Percentiles rank a stretch among this genome's conserved stretches.
phyloP scores from a whole-genome alignment of 2,329 filamentous ascomycete genomes.

The Nothophoma quercina region DNA sequence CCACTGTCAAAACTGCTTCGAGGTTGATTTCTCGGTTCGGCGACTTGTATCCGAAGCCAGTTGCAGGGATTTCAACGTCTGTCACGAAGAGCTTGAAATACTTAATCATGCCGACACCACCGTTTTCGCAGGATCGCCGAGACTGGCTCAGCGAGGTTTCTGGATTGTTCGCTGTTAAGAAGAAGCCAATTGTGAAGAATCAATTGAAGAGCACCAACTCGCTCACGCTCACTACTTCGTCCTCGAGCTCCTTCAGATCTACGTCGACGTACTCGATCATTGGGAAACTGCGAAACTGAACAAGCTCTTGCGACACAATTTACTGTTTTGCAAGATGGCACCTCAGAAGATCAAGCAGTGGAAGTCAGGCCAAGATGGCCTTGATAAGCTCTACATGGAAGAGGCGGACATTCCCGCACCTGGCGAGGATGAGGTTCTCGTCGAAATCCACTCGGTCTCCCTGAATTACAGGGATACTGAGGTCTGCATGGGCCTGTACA shows the following conservation, averaged over 20 bases:
- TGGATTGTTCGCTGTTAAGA: constrained; percentile 31
- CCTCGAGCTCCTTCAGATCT: constrained; percentile 14
- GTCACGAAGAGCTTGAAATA: constrained; percentile 3
- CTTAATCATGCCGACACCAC: constrained; percentile 44
- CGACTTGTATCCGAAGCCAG: constrained; percentile 11
- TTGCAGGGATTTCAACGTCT: constrained; percentile 10
- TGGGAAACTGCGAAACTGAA: constrained; percentile 11
- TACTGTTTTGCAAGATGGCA: constrained; percentile 26
- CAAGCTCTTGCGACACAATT: constrained; percentile 13
- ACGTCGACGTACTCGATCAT: constrained; percentile 16
- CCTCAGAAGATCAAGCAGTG: constrained; percentile 50
- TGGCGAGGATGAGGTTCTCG: constrained; percentile 56
- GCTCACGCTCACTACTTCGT: constrained; percentile 9
- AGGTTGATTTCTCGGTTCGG: constrained; percentile 9
- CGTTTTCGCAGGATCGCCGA: constrained; percentile 46
- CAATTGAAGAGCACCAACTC: constrained; percentile 20
- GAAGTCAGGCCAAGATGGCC: constrained; percentile 53
- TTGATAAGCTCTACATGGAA: constrained; percentile 50
- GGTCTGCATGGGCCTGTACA: constrained; percentile 71
- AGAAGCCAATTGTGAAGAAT: constrained; percentile 24
- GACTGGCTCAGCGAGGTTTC: constrained; percentile 46
- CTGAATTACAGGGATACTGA: constrained; percentile 63
- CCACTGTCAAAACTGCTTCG: constrained; percentile 14
- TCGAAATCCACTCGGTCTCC: constrained; percentile 61
- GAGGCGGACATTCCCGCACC: constrained; percentile 45